phyloP scores from a whole-genome alignment of 1,284 basidiomycete genomes.

The Ustilago cynodontis region DNA sequence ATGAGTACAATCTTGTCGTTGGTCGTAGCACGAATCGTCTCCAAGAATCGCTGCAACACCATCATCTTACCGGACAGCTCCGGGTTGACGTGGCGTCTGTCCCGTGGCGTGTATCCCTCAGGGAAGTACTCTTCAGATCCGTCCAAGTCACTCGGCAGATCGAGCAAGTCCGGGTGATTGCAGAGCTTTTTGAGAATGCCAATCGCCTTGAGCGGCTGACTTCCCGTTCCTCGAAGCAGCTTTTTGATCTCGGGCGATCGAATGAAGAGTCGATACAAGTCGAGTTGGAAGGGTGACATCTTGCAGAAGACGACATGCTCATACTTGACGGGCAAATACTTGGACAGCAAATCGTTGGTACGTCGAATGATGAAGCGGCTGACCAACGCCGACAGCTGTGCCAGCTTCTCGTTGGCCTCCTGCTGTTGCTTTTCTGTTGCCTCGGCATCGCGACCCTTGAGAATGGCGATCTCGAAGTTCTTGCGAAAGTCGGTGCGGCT shows the following conservation, averaged over 20 bases:
- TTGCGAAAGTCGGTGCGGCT: slow-evolving; percentile 92
- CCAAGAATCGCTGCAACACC: slow-evolving; percentile 79
- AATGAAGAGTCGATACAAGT: slow-evolving; percentile 92
- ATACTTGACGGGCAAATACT: slow-evolving; percentile 98
- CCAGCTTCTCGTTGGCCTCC: slow-evolving; percentile 88
- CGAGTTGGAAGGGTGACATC: slow-evolving; percentile 87
- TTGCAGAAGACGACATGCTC: slow-evolving; percentile 98
- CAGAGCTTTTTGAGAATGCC: slow-evolving; percentile 96
- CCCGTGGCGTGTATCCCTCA: slow-evolving; percentile 78
- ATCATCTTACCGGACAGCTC: slow-evolving; percentile 75
- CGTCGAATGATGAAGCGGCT: slow-evolving; percentile 97
- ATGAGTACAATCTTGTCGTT: slow-evolving; percentile 98
- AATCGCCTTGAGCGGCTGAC: slow-evolving; percentile 97
- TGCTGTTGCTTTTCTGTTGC: slow-evolving; percentile 86
- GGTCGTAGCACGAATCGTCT: slow-evolving; percentile 62
- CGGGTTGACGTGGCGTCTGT: slow-evolving; percentile 61
- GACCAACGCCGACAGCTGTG: slow-evolving; percentile 89
- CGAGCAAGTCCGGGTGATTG: slow-evolving; percentile 94
- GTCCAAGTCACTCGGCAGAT: slow-evolving; percentile 85
- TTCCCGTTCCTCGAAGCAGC: slow-evolving; percentile 87
- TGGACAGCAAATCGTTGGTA: slow-evolving; percentile 96
- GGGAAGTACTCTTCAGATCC: slow-evolving; percentile 88
- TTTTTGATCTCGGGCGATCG: slow-evolving; percentile 94
- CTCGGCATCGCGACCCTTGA: slow-evolving; percentile 90
- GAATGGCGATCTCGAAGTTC: slow-evolving; percentile 94